Conservation (phyloP, 2,329 filamentous ascomycete genomes). For the Ceratocystiopsis minuta region DNA sequence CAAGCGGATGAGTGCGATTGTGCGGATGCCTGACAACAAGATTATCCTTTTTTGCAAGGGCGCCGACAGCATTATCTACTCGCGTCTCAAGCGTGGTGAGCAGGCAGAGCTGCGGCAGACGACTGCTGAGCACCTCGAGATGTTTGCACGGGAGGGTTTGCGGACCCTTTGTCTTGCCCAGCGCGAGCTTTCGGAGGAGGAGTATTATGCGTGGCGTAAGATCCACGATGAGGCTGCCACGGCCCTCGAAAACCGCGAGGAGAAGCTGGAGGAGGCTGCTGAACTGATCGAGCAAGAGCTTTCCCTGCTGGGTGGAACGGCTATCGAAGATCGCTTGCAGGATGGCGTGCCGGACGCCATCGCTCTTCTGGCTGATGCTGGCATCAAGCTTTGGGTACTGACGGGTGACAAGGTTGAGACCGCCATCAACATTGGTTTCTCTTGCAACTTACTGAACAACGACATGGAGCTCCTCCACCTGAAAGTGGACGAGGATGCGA, state of each 20-base stretch:
- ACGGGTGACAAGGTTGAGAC: slow-evolving; percentile 98
- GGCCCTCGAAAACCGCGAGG: slow-evolving; percentile 70
- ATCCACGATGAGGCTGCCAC: slow-evolving; percentile 77
- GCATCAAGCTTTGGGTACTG: slow-evolving; percentile 96
- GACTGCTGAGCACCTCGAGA: slow-evolving; percentile 87
- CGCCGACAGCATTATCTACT: slow-evolving; percentile 93
- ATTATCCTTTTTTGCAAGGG: slow-evolving; percentile 95
- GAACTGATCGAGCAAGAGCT: slow-evolving; percentile 85
- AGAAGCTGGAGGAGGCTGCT: slow-evolving; percentile 78
- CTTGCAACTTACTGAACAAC: slow-evolving; percentile 91
- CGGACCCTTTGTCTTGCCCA: slow-evolving; percentile 89
- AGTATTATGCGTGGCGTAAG: slow-evolving; percentile 71
- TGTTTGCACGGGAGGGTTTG: slow-evolving; percentile 90
- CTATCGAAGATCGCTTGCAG: slow-evolving; percentile 91
- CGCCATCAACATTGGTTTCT: slow-evolving; percentile 98
- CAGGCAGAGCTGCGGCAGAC: slow-evolving; percentile 65
- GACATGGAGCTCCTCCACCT: slow-evolving; percentile 93
- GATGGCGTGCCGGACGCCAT: slow-evolving; percentile 96
- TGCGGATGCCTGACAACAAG: slow-evolving; percentile 78
- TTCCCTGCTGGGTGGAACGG: slow-evolving; percentile 76
- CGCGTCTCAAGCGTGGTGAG: slow-evolving; percentile 66
- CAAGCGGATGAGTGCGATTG: slow-evolving; percentile 95
- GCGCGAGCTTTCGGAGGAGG: slow-evolving; percentile 58
- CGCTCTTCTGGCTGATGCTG: slow-evolving; percentile 71
- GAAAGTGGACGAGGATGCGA: slow-evolving; percentile 61